phyloP scores from a whole-genome alignment of 208 protist genomes.

The Wallacemonas collosoma region DNA sequence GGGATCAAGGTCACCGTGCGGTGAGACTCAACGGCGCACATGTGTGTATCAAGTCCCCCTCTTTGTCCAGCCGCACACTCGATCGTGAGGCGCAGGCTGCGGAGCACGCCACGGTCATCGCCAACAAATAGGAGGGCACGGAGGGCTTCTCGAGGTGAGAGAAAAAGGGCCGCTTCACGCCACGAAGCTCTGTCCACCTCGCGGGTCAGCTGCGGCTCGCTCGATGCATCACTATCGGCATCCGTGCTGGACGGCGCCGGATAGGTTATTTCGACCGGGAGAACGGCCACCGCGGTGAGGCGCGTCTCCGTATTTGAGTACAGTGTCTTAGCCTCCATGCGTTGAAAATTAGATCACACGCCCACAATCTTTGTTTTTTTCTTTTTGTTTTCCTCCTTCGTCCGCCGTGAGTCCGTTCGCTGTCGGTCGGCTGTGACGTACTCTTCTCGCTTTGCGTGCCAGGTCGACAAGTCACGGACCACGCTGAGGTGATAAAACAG shows the following conservation, averaged over 20 bases:
- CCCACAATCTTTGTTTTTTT: too few relatives aligned
- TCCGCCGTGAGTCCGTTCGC: too few relatives aligned
- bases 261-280: constrained; percentile 21
- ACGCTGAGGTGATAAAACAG: too few relatives aligned
- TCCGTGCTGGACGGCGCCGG: constrained; percentile 1
- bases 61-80: constrained; percentile 8
- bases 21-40: constrained; percentile 24
- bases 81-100: constrained; percentile 30
- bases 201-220: background rate
- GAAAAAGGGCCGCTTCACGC: constrained; percentile 10
- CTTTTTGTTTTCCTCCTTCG: too few relatives aligned
- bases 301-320: constrained; percentile 27
- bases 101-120: constrained; percentile 27
- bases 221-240: background rate
- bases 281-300: constrained; percentile 32
- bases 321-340: constrained; percentile 37
- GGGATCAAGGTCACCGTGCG: constrained; percentile 16
- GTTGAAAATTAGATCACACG: too few relatives aligned
- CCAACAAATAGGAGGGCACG: constrained; percentile 35
- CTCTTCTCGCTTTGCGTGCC: too few relatives aligned
- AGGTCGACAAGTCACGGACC: too few relatives aligned
- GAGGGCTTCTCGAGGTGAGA: constrained; percentile 26
- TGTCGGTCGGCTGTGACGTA: too few relatives aligned
- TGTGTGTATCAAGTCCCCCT: constrained; percentile 12
- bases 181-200: constrained; percentile 18